Percentiles rank a stretch among this genome's conserved stretches.
phyloP scores from a whole-genome alignment of 768 basidiomycete species.

The Strobilomyces confusus region DNA sequence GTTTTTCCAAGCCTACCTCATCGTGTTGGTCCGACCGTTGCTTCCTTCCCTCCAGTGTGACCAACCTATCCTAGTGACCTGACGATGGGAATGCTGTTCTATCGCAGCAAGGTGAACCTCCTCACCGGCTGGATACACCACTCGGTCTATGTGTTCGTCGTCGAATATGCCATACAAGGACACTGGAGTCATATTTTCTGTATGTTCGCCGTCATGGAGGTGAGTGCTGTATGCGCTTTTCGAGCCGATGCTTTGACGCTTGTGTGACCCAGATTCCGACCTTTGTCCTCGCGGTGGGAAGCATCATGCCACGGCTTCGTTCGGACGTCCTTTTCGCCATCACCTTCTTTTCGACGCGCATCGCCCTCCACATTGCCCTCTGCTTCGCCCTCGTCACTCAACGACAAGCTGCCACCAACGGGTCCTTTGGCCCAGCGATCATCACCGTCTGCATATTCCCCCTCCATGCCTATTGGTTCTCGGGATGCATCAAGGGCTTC shows the following conservation, averaged over 20 bases:
- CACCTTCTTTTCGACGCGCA: constrained; percentile 50
- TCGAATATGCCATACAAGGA: constrained; percentile 35
- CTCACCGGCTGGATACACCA: constrained; percentile 57
- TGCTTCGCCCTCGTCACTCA: constrained; percentile 30
- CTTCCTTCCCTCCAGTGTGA: constrained; percentile 8
- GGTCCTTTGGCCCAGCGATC: constrained; percentile 37
- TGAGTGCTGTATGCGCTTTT: constrained; percentile 6
- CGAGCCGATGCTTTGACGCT: neutral
- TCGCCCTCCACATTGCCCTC: constrained; percentile 42
- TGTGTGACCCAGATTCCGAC: constrained; percentile 43
- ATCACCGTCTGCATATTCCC: constrained; percentile 42
- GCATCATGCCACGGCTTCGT: constrained; percentile 41
- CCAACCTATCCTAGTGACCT: constrained; percentile 37
- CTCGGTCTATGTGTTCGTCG: constrained; percentile 38
- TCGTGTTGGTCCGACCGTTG: constrained; percentile 24
- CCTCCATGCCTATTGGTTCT: constrained; percentile 54
- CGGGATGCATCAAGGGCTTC: constrained; percentile 46
- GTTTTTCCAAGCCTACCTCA: constrained; percentile 48
- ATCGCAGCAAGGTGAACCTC: constrained; percentile 44
- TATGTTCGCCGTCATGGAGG: constrained; percentile 47
- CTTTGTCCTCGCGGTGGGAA: constrained; percentile 45
- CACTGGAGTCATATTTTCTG: constrained; percentile 42
- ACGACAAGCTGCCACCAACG: constrained; percentile 27
- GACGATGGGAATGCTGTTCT: constrained; percentile 41
- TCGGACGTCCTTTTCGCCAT: constrained; percentile 48